Evolutionary conservation across 2,329 filamentous ascomycete species (phyloP), one percentile per base, ranked within the genome.

Genomic region (Trichoderma guizhouense): DNA sequence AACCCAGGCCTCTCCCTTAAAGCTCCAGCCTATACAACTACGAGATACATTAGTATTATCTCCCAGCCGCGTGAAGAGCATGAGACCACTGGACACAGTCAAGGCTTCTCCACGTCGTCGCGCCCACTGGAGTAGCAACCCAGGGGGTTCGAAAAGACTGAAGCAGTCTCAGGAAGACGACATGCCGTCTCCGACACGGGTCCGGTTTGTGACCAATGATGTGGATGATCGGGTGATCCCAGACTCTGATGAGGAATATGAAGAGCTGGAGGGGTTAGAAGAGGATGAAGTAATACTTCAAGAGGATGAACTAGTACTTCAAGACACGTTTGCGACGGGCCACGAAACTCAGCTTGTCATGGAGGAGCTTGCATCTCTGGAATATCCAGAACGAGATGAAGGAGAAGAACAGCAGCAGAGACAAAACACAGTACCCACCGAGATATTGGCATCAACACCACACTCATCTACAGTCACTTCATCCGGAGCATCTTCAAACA

Each of bases 161-260:
- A 53, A 43, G 30, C 21, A 26, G 11, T n/a, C 67, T 26, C 67
- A 28, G 4, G 67, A 30, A 62, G 21, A 69, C 2, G 39, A 51
- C 14, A 4, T 32, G 14, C 26, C 55, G 4, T 24, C 14, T 7
- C 53, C 64, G 9, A 24, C 32, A 55, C 32, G 26, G 21, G 12
- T 67, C 32, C 32, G 15, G 4, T 58, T 43, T 14, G 3, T 24
- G 11, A 5, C 11, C 15, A 18, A 28, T 9, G 28, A 34, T 11
- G 36, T 24, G 9, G 26, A 71, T 26, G 36, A 71, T 7, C 39
- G 53, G 21, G 84, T 86, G 71, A 86, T 88, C 34, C 84, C 86
- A 0, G 86, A 88, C 72, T 86, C 86, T 1, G 86, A 87, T 47
- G 84, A 83, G 12, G 84, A 85, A 1, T 75, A 77, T 2, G 76